Evolutionary conservation across 345 rosid genomes (phyloP).

Genomic region (Lenwebbia sp.): DNA sequence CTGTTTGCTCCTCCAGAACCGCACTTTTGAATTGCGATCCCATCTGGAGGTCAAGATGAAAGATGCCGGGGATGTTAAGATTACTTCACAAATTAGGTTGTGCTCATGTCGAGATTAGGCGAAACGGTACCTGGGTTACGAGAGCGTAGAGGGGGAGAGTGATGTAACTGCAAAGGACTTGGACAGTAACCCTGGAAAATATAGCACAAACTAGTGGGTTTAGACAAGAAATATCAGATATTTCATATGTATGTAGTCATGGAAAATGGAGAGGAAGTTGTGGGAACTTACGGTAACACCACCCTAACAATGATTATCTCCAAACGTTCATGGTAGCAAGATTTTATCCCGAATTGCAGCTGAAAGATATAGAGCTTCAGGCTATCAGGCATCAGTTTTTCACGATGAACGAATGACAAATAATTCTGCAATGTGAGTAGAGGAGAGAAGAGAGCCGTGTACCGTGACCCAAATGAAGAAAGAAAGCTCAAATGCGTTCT

Average conservation of each 20-base stretch:
- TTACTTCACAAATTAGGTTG: not conserved
- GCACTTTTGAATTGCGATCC: slow-evolving; percentile 26
- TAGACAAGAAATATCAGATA: not conserved
- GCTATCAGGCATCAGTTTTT: not conserved
- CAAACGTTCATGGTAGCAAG: slow-evolving; percentile 50
- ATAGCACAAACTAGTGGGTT: not conserved
- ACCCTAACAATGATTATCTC: slow-evolving; percentile 31
- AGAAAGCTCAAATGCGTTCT: slow-evolving; percentile 76
- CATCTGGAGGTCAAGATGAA: slow-evolving; percentile 9
- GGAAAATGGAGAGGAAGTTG: not conserved
- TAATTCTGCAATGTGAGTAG: not conserved
- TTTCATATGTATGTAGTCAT: not conserved
- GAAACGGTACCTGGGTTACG: slow-evolving; percentile 47
- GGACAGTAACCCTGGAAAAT: slow-evolving; percentile 45
- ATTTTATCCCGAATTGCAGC: slow-evolving; percentile 33
- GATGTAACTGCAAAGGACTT: slow-evolving; percentile 57
- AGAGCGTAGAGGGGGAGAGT: slow-evolving; percentile 81
- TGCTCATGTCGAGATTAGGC: not conserved
- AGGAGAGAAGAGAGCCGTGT: slow-evolving; percentile 1
- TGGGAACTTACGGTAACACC: slow-evolving; percentile 51
- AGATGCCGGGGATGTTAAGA: not conserved
- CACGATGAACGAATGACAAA: not conserved
- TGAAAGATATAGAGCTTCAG: slow-evolving; percentile 6
- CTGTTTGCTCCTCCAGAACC: slow-evolving; percentile 17
- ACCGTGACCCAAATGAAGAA: slow-evolving; percentile 72